Base-by-base conservation (phyloP, 2,329 filamentous ascomycete species). In the Ophiostoma sp. region DNA sequence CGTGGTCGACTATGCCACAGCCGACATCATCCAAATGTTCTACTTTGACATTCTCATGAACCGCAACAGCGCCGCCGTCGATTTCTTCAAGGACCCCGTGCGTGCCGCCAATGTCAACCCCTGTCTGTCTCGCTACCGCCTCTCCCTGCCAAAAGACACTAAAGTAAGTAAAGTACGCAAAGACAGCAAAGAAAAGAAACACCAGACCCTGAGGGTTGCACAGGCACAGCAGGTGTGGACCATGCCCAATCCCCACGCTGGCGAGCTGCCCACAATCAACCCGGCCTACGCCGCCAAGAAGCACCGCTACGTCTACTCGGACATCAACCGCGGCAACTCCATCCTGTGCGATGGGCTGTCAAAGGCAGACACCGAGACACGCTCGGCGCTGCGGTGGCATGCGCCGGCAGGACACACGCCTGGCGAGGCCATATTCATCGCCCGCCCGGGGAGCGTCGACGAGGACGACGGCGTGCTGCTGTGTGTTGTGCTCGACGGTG, bases 11-110 rank as follows among this genome's bases (percentile, higher is more conserved):
- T 93, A 90, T 75, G 82, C 86, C 0, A 89, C 86, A 68, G 79
- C 85, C 0, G 87, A 92, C 71, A 81, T 93, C 20, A 80, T 95
- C 52, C 83, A 87, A 36, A 81, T 80, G 8, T 86, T 93, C 72
- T 93, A 92, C 79, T 89, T 93, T 77, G 85, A 91, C 67, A 86
- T 90, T 54, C 76, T 93, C 3, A 79, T 89, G 17, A 83, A 86
- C 68, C 82, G 81, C 1, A 76, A 86, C 39, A 80, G 79, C 7
- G 83, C 82, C 0, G 79, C 81, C 1, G 76, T 77, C 71, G 79
- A 77, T 27, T 83, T 81, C 71, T 82, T 79, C 78, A 75, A 78
- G n/a, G 77, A 82, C 17, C 77, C 81, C 13, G 78, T 79, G 1
- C 77, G 78, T 2, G 76, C 78, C 67, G 77, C 79, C 27, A 79